phyloP scores from a whole-genome alignment of 805 yeast genomes.

The Teunomyces funiuensis region DNA sequence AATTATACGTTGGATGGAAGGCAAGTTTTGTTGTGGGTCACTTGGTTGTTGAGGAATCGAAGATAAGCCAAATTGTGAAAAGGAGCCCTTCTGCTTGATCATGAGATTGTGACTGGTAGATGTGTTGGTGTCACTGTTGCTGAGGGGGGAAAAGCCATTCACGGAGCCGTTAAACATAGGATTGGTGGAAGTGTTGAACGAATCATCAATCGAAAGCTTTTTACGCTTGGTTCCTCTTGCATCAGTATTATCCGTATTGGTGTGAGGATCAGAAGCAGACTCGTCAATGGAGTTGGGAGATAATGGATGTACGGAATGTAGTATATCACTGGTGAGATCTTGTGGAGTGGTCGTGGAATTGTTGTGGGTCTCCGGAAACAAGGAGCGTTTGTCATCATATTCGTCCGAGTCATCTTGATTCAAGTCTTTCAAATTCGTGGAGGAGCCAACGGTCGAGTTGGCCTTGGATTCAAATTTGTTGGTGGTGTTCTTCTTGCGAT shows the following conservation, averaged over 20 bases:
- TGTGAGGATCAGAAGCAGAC: slow-evolving; percentile 53
- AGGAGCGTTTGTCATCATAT: not conserved
- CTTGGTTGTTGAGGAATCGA: slow-evolving; percentile 10
- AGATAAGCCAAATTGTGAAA: slow-evolving; percentile 10
- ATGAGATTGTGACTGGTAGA: slow-evolving; percentile 12
- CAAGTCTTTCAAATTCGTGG: slow-evolving; percentile 20
- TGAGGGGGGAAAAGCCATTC: slow-evolving; percentile 45
- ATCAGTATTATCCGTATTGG: slow-evolving; percentile 33
- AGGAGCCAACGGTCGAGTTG: slow-evolving; percentile 19
- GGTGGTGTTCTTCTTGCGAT: slow-evolving; percentile 71
- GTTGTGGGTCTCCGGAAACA: not conserved
- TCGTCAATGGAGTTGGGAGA: slow-evolving; percentile 66
- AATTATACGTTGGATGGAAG: slow-evolving; percentile 79
- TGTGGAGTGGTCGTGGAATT: not conserved
- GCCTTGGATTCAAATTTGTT: slow-evolving; percentile 19
- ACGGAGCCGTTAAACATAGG: slow-evolving; percentile 41
- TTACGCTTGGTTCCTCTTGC: slow-evolving; percentile 48
- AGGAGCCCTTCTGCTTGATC: slow-evolving; percentile 6
- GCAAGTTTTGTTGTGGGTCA: slow-evolving; percentile 27
- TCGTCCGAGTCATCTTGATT: slow-evolving; percentile 8
- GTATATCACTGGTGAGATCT: not conserved
- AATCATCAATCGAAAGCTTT: slow-evolving; percentile 48
- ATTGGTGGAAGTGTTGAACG: slow-evolving; percentile 32
- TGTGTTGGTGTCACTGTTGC: slow-evolving; percentile 45
- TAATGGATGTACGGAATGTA: slow-evolving; percentile 34